Base-by-base conservation (phyloP, 441 rosid genomes). In the Syzygium malaccense region DNA sequence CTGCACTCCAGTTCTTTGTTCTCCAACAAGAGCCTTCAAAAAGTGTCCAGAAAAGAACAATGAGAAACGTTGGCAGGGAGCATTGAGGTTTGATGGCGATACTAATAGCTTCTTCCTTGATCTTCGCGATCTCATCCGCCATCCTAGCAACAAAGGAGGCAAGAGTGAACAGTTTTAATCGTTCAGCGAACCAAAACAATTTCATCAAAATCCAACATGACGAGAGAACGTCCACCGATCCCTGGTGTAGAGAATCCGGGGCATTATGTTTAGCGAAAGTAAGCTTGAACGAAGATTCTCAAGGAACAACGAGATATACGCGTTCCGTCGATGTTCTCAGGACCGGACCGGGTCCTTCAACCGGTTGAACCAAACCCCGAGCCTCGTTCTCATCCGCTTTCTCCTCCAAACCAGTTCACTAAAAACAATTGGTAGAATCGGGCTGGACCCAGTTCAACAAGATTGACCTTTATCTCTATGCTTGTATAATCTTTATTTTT, bases 111-210 rank as follows among this genome's bases (percentile, higher is more conserved):
- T 96, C 98, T 91, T 93, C 91, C 93, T 95, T 94, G 85, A 92
- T 94, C 86, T 91, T 94, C 75, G 92, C 90, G 9, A 96, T 89
- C 92, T 96, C 98, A 86, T 92, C 96, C 79, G 93, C 92, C 94
- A 97, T 95, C 94, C 99, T 98, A 91, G 90, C 79, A 85, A 90
- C 55, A 75, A 78, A 88, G 90, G 26, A 75, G 84, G 83, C 14
- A 51, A 58, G 68, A 87, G 86, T 26, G 68, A 86, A 91, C 86
- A 91, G 84, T 88, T 88, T 83, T 56, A 51, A 48, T n/a, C 23
- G 56, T 64, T n/a, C 32, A 23, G 41, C 28, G 41, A 71, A 23
- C 83, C 10, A 2, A 5, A 37, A 55, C n/a, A 88, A 88, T 87
- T 68, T 33, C 84, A 37, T 20, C 26, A 75, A 75, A 75, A 12